Conservation (phyloP, 352 stramenopile genomes). For the Bremia lactucae region DNA sequence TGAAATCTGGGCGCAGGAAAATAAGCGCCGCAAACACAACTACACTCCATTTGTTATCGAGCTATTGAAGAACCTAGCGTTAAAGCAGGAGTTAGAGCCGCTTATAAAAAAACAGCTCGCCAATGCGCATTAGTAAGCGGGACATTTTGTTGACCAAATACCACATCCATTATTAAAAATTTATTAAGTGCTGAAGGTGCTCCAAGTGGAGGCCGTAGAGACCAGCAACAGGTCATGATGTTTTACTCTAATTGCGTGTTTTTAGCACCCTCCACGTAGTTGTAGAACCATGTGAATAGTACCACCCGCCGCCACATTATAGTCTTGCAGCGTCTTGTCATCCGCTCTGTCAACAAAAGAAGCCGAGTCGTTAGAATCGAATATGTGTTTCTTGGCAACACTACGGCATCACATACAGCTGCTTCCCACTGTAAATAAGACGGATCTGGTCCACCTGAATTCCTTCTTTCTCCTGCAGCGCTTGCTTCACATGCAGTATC, state of each 20-base stretch:
- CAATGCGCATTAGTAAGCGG: constrained; percentile 9
- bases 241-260: constrained; percentile 21
- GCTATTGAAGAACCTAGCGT: constrained; percentile 87
- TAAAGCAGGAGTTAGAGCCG: constrained; percentile 78
- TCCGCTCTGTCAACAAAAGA: constrained; percentile 51
- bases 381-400: neutral
- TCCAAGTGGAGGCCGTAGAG: constrained; percentile 5
- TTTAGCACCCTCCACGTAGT: constrained; percentile 88
- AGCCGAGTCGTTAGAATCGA: neutral
- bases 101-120: constrained; percentile 63
- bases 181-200: constrained; percentile 3
- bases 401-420: constrained; percentile 57
- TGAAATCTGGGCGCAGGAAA: constrained; percentile 81
- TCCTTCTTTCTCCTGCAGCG: constrained; percentile 97
- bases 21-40: constrained; percentile 91
- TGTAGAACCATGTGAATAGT: constrained; percentile 99
- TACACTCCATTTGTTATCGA: constrained; percentile 94
- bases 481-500: constrained; percentile 95
- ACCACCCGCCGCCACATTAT: constrained; percentile 93
- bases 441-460: constrained; percentile 85
- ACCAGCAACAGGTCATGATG: neutral
- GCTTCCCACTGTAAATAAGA: constrained; percentile 97
- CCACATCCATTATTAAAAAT: neutral
- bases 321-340: constrained; percentile 94
- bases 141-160: constrained; percentile 6